Evolutionary conservation across 2,329 filamentous ascomycete genomes (phyloP).

Genomic region (Sporothrix protearum): DNA sequence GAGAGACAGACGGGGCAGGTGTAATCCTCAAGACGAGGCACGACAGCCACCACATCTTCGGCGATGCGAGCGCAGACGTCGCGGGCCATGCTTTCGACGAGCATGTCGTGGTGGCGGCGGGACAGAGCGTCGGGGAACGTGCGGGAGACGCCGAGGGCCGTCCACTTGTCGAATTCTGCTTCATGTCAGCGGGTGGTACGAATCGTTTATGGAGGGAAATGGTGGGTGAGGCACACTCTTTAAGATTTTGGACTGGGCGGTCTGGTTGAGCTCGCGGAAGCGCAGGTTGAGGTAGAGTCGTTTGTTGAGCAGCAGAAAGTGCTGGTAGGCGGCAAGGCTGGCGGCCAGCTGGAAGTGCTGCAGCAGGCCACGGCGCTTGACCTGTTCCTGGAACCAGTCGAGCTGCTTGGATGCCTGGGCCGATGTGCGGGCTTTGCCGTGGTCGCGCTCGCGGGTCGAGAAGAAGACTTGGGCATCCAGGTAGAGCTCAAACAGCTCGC

Average conservation of each 20-base stretch:
- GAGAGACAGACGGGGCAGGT: constrained; percentile 75
- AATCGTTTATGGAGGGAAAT: not conserved
- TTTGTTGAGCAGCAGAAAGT: constrained; percentile 70
- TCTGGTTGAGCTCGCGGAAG: constrained; percentile 80
- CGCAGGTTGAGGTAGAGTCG: constrained; percentile 74
- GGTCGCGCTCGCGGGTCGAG: constrained; percentile 67
- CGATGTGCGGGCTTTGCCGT: constrained; percentile 60
- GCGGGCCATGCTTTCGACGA: constrained; percentile 66
- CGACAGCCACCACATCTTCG: constrained; percentile 65
- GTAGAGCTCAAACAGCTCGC: constrained; percentile 78
- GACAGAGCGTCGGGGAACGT: constrained; percentile 59
- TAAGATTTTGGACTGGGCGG: constrained; percentile 75
- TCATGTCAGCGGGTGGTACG: not conserved
- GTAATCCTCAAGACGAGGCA: constrained; percentile 83
- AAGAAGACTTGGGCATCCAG: constrained; percentile 79
- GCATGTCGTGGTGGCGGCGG: constrained; percentile 53
- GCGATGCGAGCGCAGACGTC: constrained; percentile 73
- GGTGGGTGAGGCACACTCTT: constrained; percentile 58
- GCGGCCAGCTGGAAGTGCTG: constrained; percentile 62
- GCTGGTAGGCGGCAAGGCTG: constrained; percentile 61
- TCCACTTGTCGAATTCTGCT: constrained; percentile 80
- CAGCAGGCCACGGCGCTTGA: constrained; percentile 57
- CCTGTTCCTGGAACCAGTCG: constrained; percentile 66
- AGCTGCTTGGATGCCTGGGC: constrained; percentile 64
- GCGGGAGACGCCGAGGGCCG: constrained; percentile 64